Base-by-base conservation (phyloP, 176 grass and related monocot species). In the Thinopyrum elongatum region DNA sequence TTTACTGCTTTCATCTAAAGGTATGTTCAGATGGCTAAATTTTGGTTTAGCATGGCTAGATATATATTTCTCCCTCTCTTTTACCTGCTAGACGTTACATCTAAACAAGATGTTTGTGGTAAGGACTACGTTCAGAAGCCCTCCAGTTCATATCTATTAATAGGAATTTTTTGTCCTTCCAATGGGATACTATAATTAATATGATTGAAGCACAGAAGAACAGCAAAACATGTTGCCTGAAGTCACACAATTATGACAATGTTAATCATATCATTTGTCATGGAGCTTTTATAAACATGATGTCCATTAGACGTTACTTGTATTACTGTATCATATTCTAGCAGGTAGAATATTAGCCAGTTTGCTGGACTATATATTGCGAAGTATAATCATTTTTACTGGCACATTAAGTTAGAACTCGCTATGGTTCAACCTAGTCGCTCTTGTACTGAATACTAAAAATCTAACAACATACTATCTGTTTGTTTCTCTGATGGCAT, bases 1-100 rank as follows among this genome's bases (percentile, higher is more conserved):
- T 88, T 89, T 98, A 81, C 84, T 94, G 55, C 73, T 98, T 70
- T 98, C 97, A 86, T 95, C 93, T 33, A 98, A 98, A 94, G 97
- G 97, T 94, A 96, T 69, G 28, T 76, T 59, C 74, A 7, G 64
- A 61, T 33, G 7, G 35, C 19, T 66, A 25, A 79, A 81, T 69
- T 89, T 21, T 85, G 31, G 41, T 89, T 89, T 80, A 80, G 21
- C 69, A 76, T 81, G 27, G 34, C 42, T 58, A 80, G 8, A 75
- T 85, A 22, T 64, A 76, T 51, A 53, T 69, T 69, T 70, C 65
- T 36, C 46, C 63, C 77, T 84, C 59, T 70, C 17, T 13, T 59
- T 60, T 72, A 83, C 60, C 27, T 49, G 27, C 28, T 81, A 67
- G 64, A n/a, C 42, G 9, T 39, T 86, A 74, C 55, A 81, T 81